Percentiles rank a stretch among this genome's conserved stretches.
These are phyloP conservation scores for Vicia faba DNA, from an alignment of 306 rosid species.

Conservation along the genomic window DNA sequence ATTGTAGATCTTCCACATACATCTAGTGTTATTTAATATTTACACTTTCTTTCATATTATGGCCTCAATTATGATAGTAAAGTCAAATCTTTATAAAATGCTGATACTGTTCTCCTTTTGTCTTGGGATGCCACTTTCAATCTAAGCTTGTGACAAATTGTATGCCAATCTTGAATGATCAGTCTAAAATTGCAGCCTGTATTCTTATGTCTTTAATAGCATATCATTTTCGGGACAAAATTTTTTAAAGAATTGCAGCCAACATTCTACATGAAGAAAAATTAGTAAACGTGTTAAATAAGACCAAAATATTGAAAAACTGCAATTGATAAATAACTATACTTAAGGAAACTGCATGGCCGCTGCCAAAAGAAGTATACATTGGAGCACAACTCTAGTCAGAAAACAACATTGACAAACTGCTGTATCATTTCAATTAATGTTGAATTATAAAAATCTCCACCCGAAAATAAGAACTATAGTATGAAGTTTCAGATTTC, in stretches of 20 bases:
- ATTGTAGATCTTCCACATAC: too few species aligned
- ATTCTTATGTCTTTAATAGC: neutral
- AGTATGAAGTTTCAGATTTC: too few species aligned
- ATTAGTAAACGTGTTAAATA: conserved; percentile 5
- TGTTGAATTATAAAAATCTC: conserved; percentile 22
- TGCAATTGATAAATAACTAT: conserved; percentile 29
- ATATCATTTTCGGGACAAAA: conserved; percentile 36
- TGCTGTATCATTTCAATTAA: conserved; percentile 23
- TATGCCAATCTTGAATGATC: too few species aligned
- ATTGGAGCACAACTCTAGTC: conserved; percentile 30
- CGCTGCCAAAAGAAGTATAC: conserved; percentile 38
- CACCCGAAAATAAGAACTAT: too few species aligned
- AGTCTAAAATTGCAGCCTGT: too few species aligned
- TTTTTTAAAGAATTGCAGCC: conserved; percentile 31
- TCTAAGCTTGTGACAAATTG: too few species aligned
- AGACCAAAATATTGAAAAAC: conserved; percentile 31
- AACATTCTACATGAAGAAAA: conserved; percentile 23
- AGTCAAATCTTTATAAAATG: too few species aligned
- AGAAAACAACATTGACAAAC: conserved; percentile 31
- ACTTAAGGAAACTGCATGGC: conserved; percentile 33
- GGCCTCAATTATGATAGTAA: too few species aligned
- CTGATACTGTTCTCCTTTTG: too few species aligned
- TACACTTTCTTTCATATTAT: too few species aligned
- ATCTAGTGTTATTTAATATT: too few species aligned
- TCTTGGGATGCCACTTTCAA: too few species aligned